Evolutionary conservation across 306 rosid species (phyloP).

Genomic region (Datisca glomerata): DNA sequence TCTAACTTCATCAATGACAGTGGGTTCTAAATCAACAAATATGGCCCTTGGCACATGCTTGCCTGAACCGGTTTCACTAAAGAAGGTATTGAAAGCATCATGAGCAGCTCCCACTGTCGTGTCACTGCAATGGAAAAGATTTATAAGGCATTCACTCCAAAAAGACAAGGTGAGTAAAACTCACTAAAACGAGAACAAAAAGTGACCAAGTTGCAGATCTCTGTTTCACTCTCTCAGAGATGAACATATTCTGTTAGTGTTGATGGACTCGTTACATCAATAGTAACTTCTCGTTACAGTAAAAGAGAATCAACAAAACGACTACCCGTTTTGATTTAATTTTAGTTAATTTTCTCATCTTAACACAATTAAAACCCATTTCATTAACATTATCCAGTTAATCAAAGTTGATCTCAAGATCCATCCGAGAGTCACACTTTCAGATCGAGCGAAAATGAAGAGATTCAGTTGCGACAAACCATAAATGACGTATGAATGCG

Average conservation of each 20-base stretch:
- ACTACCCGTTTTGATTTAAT: no score
- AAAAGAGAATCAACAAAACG: no score
- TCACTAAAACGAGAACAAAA: no score
- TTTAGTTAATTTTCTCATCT: no score
- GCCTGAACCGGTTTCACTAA: slow-evolving; percentile 91
- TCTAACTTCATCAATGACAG: slow-evolving; percentile 91
- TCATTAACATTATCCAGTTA: not conserved
- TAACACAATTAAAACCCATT: no score
- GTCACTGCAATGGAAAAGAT: slow-evolving; percentile 38
- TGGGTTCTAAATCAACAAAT: slow-evolving; percentile 90
- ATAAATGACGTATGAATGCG: no score
- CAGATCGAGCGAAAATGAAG: not conserved
- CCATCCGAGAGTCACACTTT: not conserved
- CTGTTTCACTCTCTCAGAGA: no score
- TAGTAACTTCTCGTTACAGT: not conserved
- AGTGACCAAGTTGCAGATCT: no score
- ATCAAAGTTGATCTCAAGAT: not conserved
- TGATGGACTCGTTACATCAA: not conserved
- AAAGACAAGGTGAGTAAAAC: not conserved
- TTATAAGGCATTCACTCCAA: not conserved
- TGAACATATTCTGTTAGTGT: no score
- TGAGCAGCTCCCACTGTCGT: slow-evolving; percentile 52
- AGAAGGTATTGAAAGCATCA: slow-evolving; percentile 96
- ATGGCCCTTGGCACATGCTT: slow-evolving; percentile 95
- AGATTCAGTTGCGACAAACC: no score